Evolutionary conservation across 331 rosid species (phyloP), one percentile per base, ranked within the genome.

Genomic region (Dryas integrifolia): DNA sequence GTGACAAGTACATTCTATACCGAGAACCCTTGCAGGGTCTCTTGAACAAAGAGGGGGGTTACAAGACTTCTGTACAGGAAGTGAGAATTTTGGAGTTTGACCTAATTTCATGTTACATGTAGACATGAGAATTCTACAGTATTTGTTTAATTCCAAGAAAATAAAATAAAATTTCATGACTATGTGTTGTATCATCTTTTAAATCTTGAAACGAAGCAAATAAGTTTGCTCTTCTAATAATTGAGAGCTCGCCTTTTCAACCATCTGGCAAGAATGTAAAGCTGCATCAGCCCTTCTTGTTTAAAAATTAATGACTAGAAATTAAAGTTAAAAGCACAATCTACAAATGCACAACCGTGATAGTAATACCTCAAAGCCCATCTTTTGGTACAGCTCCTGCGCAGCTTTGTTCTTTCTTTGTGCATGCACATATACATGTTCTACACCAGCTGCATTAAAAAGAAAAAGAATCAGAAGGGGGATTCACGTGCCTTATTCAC

Each of bases 361-460:
- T 43, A 49, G 18, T 30, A 18, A 63, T 86, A 90, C 96, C 94
- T 93, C 88, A 9, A 95, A 92, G 49, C 97, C 97, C 83, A 88
- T 68, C 83, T 81, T 92, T 47, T 69, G 79, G 81, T 95, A 95
- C 75, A 95, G 84, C 39, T 64, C 79, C 63, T 79, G 96, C 11
- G 91, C 98, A 47, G 81, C 66, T 21, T 3, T 52, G 77, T 92
- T 95, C 70, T 86, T 83, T 84, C 85, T 86, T 81, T 87, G 83
- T 70, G 88, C 98, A 75, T 92, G 98, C 56, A 95, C 92, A 75
- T 89, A 92, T 70, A 92, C 85, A 53, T 76, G 92, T 60, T 72
- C 82, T 68, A 88, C 86, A 13, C 91, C 97, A 86, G 86, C 68
- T 16, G 78, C 67, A 79, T 40, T 61, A 72, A 72, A 40, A 69